Evolutionary conservation across 768 basidiomycete genomes (phyloP).

Genomic region (Suillus clintonianus): DNA sequence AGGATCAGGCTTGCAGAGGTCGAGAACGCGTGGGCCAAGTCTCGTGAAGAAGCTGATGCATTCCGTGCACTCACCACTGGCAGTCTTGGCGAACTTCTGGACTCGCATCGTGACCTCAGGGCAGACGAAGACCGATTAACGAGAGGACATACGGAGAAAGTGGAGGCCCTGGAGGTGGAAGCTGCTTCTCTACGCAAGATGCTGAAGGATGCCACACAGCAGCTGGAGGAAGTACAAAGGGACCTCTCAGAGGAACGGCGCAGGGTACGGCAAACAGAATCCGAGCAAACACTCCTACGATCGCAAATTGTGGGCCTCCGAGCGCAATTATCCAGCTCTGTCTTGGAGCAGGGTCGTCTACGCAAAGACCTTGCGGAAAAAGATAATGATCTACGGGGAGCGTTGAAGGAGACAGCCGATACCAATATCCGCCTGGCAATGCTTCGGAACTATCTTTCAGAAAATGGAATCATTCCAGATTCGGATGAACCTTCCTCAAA

Average conservation of each 20-base stretch:
- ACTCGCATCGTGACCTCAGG: slow-evolving; percentile 83
- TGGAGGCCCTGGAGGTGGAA: slow-evolving; percentile 80
- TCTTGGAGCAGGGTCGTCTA: slow-evolving; percentile 67
- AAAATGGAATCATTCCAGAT: slow-evolving; percentile 80
- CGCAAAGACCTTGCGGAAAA: slow-evolving; percentile 69
- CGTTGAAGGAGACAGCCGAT: slow-evolving; percentile 65
- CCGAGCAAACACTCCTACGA: slow-evolving; percentile 62
- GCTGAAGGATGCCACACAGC: slow-evolving; percentile 75
- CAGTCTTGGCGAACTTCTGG: slow-evolving; percentile 82
- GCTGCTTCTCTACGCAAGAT: slow-evolving; percentile 72
- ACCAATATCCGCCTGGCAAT: slow-evolving; percentile 72
- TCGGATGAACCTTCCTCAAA: slow-evolving; percentile 64
- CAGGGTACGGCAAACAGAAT: slow-evolving; percentile 62
- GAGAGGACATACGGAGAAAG: slow-evolving; percentile 80
- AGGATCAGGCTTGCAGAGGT: slow-evolving; percentile 70
- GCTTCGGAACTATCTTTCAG: slow-evolving; percentile 84
- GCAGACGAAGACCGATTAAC: slow-evolving; percentile 78
- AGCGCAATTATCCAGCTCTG: slow-evolving; percentile 65
- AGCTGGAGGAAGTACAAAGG: slow-evolving; percentile 66
- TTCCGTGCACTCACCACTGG: slow-evolving; percentile 86
- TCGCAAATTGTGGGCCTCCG: slow-evolving; percentile 77
- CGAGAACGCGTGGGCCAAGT: slow-evolving; percentile 90
- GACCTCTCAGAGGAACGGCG: slow-evolving; percentile 70
- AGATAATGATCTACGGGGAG: slow-evolving; percentile 66
- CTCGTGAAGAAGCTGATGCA: slow-evolving; percentile 90